Percentiles rank a stretch among this genome's conserved stretches.
Conservation (phyloP, 768 basidiomycete genomes). For the Tylopilus rubrobrunneus region DNA sequence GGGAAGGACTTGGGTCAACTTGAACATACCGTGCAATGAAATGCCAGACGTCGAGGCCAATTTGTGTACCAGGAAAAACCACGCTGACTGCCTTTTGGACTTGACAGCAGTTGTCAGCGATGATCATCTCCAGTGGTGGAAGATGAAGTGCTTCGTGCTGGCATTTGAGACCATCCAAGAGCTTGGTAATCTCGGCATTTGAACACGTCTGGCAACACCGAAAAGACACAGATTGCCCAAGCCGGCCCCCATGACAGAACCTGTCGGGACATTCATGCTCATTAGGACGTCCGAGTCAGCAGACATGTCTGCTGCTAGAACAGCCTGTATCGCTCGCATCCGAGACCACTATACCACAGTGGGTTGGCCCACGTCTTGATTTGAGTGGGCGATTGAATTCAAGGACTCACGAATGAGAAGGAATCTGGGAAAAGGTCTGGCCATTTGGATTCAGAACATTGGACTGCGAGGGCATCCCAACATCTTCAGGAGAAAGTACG, state of each 20-base stretch:
- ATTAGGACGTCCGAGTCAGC: constrained; percentile 24
- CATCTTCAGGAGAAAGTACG: constrained; percentile 22
- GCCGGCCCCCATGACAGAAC: constrained; percentile 11
- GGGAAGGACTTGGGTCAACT: too few relatives aligned
- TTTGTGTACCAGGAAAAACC: too few relatives aligned
- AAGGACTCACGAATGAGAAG: constrained; percentile 54
- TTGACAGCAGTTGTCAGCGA: too few relatives aligned
- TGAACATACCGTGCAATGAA: too few relatives aligned
- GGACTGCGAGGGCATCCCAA: constrained; percentile 8
- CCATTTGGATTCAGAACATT: constrained; percentile 25
- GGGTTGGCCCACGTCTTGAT: constrained; percentile 38
- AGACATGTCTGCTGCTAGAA: constrained; percentile 35
- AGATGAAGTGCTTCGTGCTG: too few relatives aligned
- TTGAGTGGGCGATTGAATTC: constrained; percentile 54
- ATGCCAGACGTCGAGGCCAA: too few relatives aligned
- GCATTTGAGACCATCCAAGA: too few relatives aligned
- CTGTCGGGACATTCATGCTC: constrained; percentile 17
- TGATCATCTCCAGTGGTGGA: too few relatives aligned
- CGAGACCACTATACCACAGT: constrained; percentile 64
- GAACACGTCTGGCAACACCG: too few relatives aligned
- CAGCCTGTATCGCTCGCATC: constrained; percentile 72
- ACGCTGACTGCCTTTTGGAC: too few relatives aligned
- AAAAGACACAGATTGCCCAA: constrained; percentile 25
- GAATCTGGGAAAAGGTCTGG: constrained; percentile 19
- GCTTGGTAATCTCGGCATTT: too few relatives aligned